These are phyloP conservation scores for Talaromyces sp. DNA, from an alignment of 2,329 filamentous ascomycete species.

Conservation along the genomic window DNA sequence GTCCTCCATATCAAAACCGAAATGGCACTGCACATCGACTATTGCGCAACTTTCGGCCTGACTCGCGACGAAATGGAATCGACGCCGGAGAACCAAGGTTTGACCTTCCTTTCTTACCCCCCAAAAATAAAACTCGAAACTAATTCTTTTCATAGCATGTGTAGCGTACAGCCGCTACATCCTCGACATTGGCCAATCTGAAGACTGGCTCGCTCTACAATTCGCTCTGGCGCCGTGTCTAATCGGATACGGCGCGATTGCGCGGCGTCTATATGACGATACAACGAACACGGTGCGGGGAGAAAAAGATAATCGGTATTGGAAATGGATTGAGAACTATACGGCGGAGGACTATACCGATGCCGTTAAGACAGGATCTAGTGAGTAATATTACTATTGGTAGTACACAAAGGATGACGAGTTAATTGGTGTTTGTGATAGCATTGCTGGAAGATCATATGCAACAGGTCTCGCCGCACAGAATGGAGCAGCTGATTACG, in stretches of 20 bases:
- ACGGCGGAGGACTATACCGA: slow-evolving; percentile 71
- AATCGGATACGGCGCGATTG: slow-evolving; percentile 82
- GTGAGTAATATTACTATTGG: slow-evolving; percentile 37
- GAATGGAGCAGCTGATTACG: slow-evolving; percentile 75
- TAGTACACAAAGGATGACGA: background rate
- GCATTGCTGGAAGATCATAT: slow-evolving; percentile 73
- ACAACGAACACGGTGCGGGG: slow-evolving; percentile 48
- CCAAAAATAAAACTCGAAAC: background rate
- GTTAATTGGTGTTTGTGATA: slow-evolving; percentile 25
- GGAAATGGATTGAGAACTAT: slow-evolving; percentile 90
- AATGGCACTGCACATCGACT: slow-evolving; percentile 74
- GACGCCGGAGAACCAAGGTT: slow-evolving; percentile 70
- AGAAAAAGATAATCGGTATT: slow-evolving; percentile 66
- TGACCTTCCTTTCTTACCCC: slow-evolving; percentile 14
- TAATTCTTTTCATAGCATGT: slow-evolving; percentile 52
- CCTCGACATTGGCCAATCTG: slow-evolving; percentile 79
- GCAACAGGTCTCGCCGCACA: slow-evolving; percentile 63
- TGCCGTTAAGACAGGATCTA: slow-evolving; percentile 65
- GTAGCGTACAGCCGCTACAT: slow-evolving; percentile 82
- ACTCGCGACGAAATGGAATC: slow-evolving; percentile 66
- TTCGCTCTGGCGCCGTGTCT: slow-evolving; percentile 81
- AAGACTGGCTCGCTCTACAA: slow-evolving; percentile 84
- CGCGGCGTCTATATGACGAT: slow-evolving; percentile 63
- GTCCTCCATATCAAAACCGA: slow-evolving; percentile 74
- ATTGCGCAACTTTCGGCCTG: slow-evolving; percentile 78